Base-by-base conservation (phyloP, 2,329 filamentous ascomycete species). In the Akanthomyces uredinophilus region DNA sequence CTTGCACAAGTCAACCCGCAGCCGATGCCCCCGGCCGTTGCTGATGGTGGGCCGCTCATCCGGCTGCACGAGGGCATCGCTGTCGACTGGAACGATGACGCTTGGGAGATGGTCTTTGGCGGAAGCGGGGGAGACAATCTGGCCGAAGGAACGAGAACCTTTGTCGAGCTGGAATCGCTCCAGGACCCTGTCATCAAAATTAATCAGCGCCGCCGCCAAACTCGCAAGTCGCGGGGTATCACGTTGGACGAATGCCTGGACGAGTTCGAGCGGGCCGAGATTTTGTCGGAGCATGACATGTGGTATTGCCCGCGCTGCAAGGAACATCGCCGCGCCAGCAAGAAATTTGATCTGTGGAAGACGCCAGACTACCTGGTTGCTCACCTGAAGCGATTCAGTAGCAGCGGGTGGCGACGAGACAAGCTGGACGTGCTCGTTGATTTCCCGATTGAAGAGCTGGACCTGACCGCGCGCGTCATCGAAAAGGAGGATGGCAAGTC, bases 301-400 rank as follows among this genome's bases (percentile, higher is more conserved):
- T 99, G 95, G 95, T 98, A 96, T 73, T 99, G 95, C 71, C 94
- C 92, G 62, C 86, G 92, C 35, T 99, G 95, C 82, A 98, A 98
- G 74, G 91, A 96, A 69, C 89, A 96, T 70, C 87, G 92, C 18
- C 88, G 92, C 64, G 95, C 95, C 22, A 93, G 89, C 77, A 99
- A 99, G 80, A 97, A 95, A 70, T 92, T 99, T 59, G 93, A 98
- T 71, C 84, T 99, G 20, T 99, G 95, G 95, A 97, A 94, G 71
- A 89, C 91, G 2, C 95, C 95, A 0, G 95, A 99, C 73, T 96
- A 98, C 64, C 83, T 99, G 18, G 89, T 98, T 49, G 89, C 97
- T 65, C 95, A 99, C 72, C 82, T 99, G 55, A 99, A 99, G 80
- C 87, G 95, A 7, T 99, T 99, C 74, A 96, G 92, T 72, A 92